Evolutionary conservation across 164 flowering plant species (phyloP).

Genomic region (Vitis cinerea): DNA sequence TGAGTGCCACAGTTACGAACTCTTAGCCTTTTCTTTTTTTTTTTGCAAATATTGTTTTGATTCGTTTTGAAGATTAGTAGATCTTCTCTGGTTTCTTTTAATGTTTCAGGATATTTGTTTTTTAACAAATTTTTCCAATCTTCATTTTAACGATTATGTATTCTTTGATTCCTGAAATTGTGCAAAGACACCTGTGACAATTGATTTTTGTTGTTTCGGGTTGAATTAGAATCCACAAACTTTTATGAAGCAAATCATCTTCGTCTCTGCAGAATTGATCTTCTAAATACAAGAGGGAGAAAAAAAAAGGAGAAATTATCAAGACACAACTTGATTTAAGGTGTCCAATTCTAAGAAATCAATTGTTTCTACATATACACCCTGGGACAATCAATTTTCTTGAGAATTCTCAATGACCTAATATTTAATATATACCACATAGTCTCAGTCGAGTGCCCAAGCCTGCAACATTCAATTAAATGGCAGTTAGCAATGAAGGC

Average conservation of each 20-base stretch:
- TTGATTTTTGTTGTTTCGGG: no score
- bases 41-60: no score
- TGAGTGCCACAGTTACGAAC: slow-evolving; percentile 17
- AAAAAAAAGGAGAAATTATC: background rate
- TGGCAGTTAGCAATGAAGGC: background rate
- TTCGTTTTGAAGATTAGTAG: no score
- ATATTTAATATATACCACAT: background rate
- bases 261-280: background rate
- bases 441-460: slow-evolving; percentile 45
- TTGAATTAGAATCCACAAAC: no score
- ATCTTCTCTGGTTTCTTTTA: background rate
- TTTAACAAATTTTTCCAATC: background rate
- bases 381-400: background rate
- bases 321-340: no score
- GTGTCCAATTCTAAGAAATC: no score
- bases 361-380: background rate
- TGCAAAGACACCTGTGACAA: no score
- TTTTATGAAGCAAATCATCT: no score
- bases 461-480: slow-evolving; percentile 29
- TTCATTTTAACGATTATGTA: background rate
- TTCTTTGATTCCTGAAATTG: background rate
- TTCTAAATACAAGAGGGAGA: background rate
- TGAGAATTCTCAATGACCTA: background rate
- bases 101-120: background rate
- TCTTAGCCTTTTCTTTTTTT: no score